Evolutionary conservation across 805 yeast species (phyloP).

Genomic region (Metschnikowia rubicola): DNA sequence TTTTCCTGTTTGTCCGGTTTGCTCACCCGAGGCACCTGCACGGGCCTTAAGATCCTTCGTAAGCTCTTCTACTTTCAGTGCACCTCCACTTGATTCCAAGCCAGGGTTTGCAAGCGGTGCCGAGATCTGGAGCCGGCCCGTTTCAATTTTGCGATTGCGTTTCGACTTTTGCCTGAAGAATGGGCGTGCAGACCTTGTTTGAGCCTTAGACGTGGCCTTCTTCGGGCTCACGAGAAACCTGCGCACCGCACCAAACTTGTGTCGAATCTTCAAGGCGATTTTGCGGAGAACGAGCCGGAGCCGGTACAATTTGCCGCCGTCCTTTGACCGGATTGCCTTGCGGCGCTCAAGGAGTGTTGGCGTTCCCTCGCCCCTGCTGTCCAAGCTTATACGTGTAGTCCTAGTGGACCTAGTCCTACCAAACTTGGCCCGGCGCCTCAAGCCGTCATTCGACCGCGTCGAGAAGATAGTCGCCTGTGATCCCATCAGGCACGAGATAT

Average conservation of each 20-base stretch:
- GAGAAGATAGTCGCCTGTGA: slow-evolving; percentile 45
- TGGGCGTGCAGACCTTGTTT: slow-evolving; percentile 2
- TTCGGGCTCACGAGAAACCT: slow-evolving; percentile 11
- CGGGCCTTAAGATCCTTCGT: slow-evolving; percentile 13
- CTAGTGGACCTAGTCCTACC: too few relatives aligned
- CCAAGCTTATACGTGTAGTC: too few relatives aligned
- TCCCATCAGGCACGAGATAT: slow-evolving; percentile 37
- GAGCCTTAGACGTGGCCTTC: slow-evolving; percentile 11
- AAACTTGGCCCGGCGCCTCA: too few relatives aligned
- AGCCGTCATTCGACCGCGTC: slow-evolving; percentile 26
- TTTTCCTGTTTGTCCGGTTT: background rate
- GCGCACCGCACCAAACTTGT: slow-evolving; percentile 15
- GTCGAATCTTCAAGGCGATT: slow-evolving; percentile 21
- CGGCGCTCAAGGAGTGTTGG: slow-evolving; percentile 20
- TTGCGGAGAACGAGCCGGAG: slow-evolving; percentile 15
- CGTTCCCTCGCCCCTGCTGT: too few relatives aligned
- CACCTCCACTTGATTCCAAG: slow-evolving; percentile 29
- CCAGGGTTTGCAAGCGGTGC: slow-evolving; percentile 33
- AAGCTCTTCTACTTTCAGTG: slow-evolving; percentile 17
- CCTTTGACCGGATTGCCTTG: slow-evolving; percentile 33
- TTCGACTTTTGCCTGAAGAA: slow-evolving; percentile 1
- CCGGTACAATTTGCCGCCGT: slow-evolving; percentile 33
- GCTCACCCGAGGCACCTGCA: slow-evolving; percentile 12
- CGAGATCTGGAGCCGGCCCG: slow-evolving; percentile 17
- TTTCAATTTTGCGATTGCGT: background rate